Conservation (phyloP, 129 eudicot species). For the Calendula officinalis region DNA sequence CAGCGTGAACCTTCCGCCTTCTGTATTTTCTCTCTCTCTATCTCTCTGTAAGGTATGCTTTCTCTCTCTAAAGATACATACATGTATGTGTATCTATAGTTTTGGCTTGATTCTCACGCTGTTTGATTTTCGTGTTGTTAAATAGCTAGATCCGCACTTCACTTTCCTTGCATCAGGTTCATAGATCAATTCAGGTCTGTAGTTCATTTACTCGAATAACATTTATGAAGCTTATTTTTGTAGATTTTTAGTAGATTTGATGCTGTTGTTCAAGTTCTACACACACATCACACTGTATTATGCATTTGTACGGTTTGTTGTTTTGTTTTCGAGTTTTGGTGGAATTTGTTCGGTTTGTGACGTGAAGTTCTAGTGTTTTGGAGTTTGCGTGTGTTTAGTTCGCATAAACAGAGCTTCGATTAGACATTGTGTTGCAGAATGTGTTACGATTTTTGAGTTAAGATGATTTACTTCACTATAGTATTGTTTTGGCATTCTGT, state of each 20-base stretch:
- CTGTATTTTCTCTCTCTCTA: neutral
- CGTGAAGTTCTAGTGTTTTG: slow-evolving; percentile 3
- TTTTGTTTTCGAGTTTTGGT: slow-evolving; percentile 3
- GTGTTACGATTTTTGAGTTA: too few relatives aligned
- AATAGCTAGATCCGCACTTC: slow-evolving; percentile 33
- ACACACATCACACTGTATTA: neutral
- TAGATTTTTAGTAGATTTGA: slow-evolving; percentile 4
- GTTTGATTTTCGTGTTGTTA: slow-evolving; percentile 20
- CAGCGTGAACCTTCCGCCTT: slow-evolving; percentile 33
- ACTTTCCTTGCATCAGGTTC: slow-evolving; percentile 15
- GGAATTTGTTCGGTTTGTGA: neutral
- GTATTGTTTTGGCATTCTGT: neutral
- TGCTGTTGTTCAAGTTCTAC: neutral
- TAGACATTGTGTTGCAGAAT: too few relatives aligned
- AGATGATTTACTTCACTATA: too few relatives aligned
- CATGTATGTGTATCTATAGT: slow-evolving; percentile 18
- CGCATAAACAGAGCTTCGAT: too few relatives aligned
- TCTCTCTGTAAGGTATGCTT: slow-evolving; percentile 32
- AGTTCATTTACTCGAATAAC: neutral
- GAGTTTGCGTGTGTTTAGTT: neutral
- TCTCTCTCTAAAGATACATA: slow-evolving; percentile 20
- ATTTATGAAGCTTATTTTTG: neutral
- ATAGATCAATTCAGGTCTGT: slow-evolving; percentile 28
- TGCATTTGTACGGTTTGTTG: neutral
- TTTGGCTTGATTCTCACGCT: slow-evolving; percentile 34